Evolutionary conservation across 495 filamentous ascomycete genomes (phyloP), one percentile per base, ranked within the genome.

Genomic region (Penicillium soppii): DNA sequence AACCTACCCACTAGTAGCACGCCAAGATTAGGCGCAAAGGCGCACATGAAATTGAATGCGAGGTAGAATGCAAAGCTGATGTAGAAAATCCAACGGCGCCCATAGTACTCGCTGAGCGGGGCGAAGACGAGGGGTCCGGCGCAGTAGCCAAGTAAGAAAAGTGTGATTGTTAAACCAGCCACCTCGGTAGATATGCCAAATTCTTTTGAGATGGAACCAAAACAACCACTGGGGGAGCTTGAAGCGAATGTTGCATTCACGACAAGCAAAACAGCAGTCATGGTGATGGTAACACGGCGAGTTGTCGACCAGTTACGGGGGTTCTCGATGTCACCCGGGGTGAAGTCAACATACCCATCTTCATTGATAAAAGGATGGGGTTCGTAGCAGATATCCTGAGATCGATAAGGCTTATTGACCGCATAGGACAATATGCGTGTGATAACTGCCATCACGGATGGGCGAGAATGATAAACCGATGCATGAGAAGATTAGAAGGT

Each of bases 161-260:
- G 58, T 3, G 78, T 79, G 30, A 79, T 76, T 3, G 74, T 76
- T 8, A 82, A 58, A 6, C 73, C 67, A 1, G 73, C 65, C n/a
- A 70, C 70, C 51, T 77, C 75, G 1, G 29, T 58, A 7, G 68
- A 66, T 20, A 82, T 59, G 27, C 54, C 36, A 27, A 82, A 73
- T 21, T 74, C 59, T 47, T 77, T 23, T 4, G 69, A 59, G 37
- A 81, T 77, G 27, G 67, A 67, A 6, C 37, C 44, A 30, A 80
- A 68, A 50, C 72, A 75, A 15, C 75, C 77, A 39, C 76, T 78
- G 3, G 72, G 69, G 4, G 75, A 66, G 15, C 76, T 78, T 2
- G 76, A 79, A 10, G 78, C 71, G 48, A 81, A 80, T 9, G 78
- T 80, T 9, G 75, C 76, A 56, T 81, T 82, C 45, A 78, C 65